Conservation (phyloP, 176 grass and related monocot species). For the Alopecurus myosuroides region DNA sequence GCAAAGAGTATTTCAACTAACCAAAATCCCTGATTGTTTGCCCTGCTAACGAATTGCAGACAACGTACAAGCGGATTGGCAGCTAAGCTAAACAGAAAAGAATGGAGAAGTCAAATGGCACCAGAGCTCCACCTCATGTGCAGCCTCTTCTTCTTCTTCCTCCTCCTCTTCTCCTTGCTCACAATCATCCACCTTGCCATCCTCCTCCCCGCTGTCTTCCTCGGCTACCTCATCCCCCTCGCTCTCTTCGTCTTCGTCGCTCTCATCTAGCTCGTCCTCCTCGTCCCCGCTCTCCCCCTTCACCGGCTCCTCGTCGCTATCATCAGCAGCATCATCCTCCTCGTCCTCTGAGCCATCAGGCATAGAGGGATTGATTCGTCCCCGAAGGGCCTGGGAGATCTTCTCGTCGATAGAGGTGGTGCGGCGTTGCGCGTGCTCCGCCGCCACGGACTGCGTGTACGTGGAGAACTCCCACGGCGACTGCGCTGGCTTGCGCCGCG, state of each 20-base stretch:
- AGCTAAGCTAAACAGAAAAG: not conserved
- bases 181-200: not conserved
- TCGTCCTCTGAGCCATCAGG: conserved; percentile 23
- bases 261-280: conserved; percentile 47
- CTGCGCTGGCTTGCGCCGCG: conserved; percentile 25
- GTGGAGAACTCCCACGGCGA: conserved; percentile 84
- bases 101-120: not conserved
- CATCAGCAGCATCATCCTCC: conserved; percentile 2
- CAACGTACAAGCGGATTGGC: not conserved
- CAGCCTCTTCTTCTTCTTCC: conserved; percentile 17
- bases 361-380: conserved; percentile 26
- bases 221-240: not conserved
- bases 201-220: not conserved
- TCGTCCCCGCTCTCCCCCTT: conserved; percentile 38
- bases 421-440: conserved; percentile 47
- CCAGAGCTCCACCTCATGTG: conserved; percentile 9
- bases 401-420: conserved; percentile 78
- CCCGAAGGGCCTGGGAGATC: conserved; percentile 51
- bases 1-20: not conserved
- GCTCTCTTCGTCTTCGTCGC: conserved; percentile 13
- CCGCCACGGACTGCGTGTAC: conserved; percentile 65
- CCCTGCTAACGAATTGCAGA: not conserved
- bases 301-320: conserved; percentile 14
- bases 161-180: not conserved
- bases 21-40: not conserved